Percentiles rank a stretch among this genome's conserved stretches.
Conservation (phyloP, 352 stramenopile species). For the Pythium oligandrum region DNA sequence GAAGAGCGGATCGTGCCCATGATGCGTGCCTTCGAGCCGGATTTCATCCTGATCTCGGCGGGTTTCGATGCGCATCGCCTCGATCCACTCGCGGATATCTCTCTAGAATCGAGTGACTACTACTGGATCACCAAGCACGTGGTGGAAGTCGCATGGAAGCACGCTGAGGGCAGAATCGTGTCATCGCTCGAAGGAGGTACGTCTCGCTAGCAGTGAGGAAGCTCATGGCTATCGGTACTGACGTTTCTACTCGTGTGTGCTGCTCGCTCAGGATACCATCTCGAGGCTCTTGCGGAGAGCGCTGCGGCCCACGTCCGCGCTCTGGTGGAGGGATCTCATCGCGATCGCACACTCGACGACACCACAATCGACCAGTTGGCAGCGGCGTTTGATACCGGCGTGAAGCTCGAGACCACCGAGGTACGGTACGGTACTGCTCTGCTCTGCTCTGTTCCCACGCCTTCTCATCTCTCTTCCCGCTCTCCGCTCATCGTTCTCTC, state of each 20-base stretch:
- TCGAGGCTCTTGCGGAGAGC: slow-evolving; percentile 27
- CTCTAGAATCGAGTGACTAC: slow-evolving; percentile 54
- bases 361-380: not conserved
- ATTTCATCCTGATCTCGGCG: slow-evolving; percentile 93
- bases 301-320: slow-evolving; percentile 29
- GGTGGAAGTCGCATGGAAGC: slow-evolving; percentile 34
- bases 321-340: slow-evolving; percentile 22
- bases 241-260: no score
- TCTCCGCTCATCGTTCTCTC: not conserved
- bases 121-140: slow-evolving; percentile 35
- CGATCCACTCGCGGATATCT: slow-evolving; percentile 85
- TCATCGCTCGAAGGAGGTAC: slow-evolving; percentile 59
- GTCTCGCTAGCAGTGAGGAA: not conserved
- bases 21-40: slow-evolving; percentile 86
- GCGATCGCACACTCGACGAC: slow-evolving; percentile 3
- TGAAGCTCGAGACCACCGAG: slow-evolving; percentile 6
- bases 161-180: slow-evolving; percentile 46
- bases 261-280: slow-evolving; percentile 26
- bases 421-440: no score
- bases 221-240: not conserved
- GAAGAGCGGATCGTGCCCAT: slow-evolving; percentile 73
- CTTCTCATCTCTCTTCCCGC: no score
- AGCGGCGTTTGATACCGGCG: slow-evolving; percentile 16
- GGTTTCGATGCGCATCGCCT: slow-evolving; percentile 95
- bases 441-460: no score